Evolutionary conservation across 208 protist species (phyloP), one percentile per base, ranked within the genome.

Genomic region (Trypanosoma rangeli): DNA sequence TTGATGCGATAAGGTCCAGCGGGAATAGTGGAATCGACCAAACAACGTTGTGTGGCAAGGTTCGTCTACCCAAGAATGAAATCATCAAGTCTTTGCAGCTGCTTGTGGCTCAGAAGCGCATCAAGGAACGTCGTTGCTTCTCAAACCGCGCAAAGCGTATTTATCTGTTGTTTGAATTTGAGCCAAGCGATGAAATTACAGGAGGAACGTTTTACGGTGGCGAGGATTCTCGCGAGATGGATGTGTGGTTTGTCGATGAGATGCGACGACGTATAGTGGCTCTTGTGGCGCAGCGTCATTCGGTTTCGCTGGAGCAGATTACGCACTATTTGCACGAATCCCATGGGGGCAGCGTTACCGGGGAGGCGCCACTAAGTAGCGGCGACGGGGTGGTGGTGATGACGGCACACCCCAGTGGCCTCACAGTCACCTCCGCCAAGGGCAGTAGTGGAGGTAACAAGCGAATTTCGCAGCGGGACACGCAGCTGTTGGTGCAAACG

Each of bases 181-280:
- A 88, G 72, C 91, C 91, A 5, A 93, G 86, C 24, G 73, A 78
- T 29, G 68, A 80, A 28, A 84, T 96, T 0, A 96, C 91, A 0
- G 91, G 91, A 13, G 91, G 91, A 37, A 85, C 85, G 22, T 92
- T 94, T 68, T 96, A 96, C 74, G 84, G 83, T 60, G 86, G 89
- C 50, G 86, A 92, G 62, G 76, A 81, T 44, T 67, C 76, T 8
- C 76, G 70, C 16, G 84, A 93, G 50, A 73, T 93, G 37, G 90
- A 95, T 60, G 80, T 91, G 22, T 79, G 73, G 35, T 92, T 89
- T 71, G 80, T 96, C 24, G 88, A 94, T 63, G 83, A 93, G 68
- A 78, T 91, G 77, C 79, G 88, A 9, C 64, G 83, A 1, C 80
- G 80, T 33, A 80, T 90, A 37, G 84, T 93, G 1, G 63, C 78